A percentile compares a stretch with the other conserved stretches of the same genome.
These are phyloP conservation scores for Dryadomyces sulphureus DNA, from an alignment of 2,329 filamentous ascomycete species.

Conservation along the genomic window DNA sequence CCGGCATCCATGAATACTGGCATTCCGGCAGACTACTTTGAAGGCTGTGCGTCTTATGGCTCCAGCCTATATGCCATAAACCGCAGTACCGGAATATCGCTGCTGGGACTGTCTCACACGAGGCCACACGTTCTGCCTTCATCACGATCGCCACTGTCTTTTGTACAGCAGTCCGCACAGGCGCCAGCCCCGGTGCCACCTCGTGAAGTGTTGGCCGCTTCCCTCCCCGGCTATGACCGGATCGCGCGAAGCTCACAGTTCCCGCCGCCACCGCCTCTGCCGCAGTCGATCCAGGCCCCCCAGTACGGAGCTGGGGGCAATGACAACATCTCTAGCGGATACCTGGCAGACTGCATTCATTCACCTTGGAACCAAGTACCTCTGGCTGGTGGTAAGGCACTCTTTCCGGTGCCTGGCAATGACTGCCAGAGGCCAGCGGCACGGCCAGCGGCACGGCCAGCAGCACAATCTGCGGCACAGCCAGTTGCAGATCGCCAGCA, in stretches of 20 bases:
- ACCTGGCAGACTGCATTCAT: constrained; percentile 22
- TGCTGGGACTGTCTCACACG: not conserved
- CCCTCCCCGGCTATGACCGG: not conserved
- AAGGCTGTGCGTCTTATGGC: constrained; percentile 26
- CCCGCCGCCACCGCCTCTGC: not conserved
- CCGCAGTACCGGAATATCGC: constrained; percentile 22
- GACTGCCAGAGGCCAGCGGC: not conserved
- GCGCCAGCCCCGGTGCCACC: not conserved
- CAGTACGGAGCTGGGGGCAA: constrained; percentile 14
- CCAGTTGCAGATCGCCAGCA: not conserved
- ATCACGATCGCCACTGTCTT: not conserved
- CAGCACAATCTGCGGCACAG: not conserved
- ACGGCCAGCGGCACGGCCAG: not conserved
- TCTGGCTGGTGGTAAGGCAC: not conserved
- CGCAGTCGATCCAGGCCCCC: not conserved
- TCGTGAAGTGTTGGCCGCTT: not conserved
- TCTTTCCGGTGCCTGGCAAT: not conserved
- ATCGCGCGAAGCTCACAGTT: not conserved
- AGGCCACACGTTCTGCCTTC: not conserved
- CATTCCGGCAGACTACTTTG: constrained; percentile 18
- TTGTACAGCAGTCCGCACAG: not conserved
- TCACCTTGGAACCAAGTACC: constrained; percentile 21
- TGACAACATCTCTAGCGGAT: constrained; percentile 14
- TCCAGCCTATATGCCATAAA: constrained; percentile 32
- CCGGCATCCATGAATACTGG: constrained; percentile 16